Evolutionary conservation across 495 filamentous ascomycete species (phyloP).

Genomic region (Platismatia glauca): DNA sequence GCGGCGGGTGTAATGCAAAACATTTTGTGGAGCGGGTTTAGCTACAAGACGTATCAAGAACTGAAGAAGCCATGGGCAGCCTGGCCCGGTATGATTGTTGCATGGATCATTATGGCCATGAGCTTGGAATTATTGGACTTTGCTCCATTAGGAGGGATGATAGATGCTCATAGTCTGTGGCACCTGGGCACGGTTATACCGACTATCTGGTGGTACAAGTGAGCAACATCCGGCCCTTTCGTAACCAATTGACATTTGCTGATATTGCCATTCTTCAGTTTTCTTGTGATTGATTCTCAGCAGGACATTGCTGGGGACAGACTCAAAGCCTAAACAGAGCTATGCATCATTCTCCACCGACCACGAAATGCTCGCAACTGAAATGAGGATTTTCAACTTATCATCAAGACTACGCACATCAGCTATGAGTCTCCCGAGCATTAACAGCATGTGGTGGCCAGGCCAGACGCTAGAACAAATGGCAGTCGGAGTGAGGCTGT

Average conservation of each 20-base stretch:
- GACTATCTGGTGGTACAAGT: conserved; percentile 92
- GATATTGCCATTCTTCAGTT: conserved; percentile 42
- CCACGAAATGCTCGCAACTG: neutral
- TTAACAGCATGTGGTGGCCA: neutral
- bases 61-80: conserved; percentile 65
- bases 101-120: conserved; percentile 89
- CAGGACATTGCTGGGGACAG: conserved; percentile 56
- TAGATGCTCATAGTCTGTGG: conserved; percentile 96
- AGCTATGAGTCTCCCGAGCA: neutral
- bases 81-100: conserved; percentile 89
- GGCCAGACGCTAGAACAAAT: neutral
- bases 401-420: neutral
- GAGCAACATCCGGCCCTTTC: conserved; percentile 34
- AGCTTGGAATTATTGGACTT: conserved; percentile 93
- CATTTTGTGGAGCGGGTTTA: conserved; percentile 77
- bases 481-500: neutral
- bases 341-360: neutral
- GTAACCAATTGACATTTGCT: conserved; percentile 5
- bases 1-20: conserved; percentile 74
- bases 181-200: conserved; percentile 87
- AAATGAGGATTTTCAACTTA: neutral
- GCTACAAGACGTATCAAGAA: conserved; percentile 61
- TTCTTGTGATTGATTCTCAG: conserved; percentile 67
- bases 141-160: conserved; percentile 66
- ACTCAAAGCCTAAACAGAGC: conserved; percentile 37